These are phyloP conservation scores for Discostella pseudostelligera DNA, from an alignment of 108 stramenopile genomes.

Conservation along the genomic window DNA sequence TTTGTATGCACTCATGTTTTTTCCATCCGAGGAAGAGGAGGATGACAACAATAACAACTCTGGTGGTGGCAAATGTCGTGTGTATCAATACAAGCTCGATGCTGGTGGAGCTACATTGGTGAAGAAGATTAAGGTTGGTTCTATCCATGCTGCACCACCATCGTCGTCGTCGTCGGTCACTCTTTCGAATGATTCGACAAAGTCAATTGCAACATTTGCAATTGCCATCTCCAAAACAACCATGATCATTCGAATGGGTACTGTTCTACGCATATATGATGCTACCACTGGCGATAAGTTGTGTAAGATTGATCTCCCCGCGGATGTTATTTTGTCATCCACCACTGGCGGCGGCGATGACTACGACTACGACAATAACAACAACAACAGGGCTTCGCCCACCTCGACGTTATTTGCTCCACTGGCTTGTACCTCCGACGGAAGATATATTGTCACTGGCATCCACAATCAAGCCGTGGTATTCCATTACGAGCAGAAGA, in stretches of 20 bases:
- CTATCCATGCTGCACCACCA: conserved; percentile 1
- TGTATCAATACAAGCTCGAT: conserved; percentile 39
- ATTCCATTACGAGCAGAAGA: conserved; percentile 1
- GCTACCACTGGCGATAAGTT: conserved; percentile 23
- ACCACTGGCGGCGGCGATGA: not conserved
- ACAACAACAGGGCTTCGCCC: too few relatives aligned
- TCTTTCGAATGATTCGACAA: not conserved
- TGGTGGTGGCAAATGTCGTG: conserved; percentile 16
- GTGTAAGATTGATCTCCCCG: conserved; percentile 13
- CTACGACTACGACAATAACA: too few relatives aligned
- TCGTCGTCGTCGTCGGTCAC: not conserved
- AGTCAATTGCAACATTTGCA: not conserved
- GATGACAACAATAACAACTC: not conserved
- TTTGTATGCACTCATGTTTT: conserved; percentile 16
- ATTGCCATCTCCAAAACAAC: conserved; percentile 14
- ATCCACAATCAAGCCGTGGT: conserved; percentile 8
- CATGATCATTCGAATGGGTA: conserved; percentile 21
- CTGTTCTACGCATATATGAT: conserved; percentile 15
- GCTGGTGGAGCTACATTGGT: conserved; percentile 1
- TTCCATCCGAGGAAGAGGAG: not conserved
- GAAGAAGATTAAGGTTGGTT: conserved; percentile 40
- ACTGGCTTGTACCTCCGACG: conserved; percentile 2
- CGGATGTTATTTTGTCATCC: not conserved
- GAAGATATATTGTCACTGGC: conserved; percentile 3
- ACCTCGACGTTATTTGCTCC: not conserved